Evolutionary conservation across 2,329 filamentous ascomycete genomes (phyloP).

Genomic region (Alternaria sp.): DNA sequence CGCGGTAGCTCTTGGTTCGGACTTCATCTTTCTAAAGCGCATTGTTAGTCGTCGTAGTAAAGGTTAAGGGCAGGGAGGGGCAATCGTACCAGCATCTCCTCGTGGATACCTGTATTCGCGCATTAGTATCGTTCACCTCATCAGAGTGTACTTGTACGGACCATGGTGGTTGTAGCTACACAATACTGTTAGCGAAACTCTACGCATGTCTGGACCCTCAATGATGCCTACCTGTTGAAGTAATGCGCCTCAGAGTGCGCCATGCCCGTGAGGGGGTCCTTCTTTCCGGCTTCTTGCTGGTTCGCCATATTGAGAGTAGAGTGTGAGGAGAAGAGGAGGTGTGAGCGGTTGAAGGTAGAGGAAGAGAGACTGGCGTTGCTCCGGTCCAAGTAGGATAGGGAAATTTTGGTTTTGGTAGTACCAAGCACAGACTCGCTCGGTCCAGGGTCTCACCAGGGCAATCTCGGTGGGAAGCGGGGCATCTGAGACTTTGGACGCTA

Average conservation of each 20-base stretch:
- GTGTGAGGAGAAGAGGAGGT: constrained; percentile 3
- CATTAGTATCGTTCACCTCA: constrained; percentile 47
- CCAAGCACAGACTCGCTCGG: constrained; percentile 22
- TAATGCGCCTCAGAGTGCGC: constrained; percentile 98
- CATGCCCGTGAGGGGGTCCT: constrained; percentile 66
- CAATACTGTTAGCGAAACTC: constrained; percentile 45
- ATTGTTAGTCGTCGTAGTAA: constrained; percentile 14
- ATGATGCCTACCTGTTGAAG: constrained; percentile 82
- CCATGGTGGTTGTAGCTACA: constrained; percentile 96
- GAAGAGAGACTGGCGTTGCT: constrained; percentile 18
- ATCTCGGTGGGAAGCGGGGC: constrained; percentile 8
- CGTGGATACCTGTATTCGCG: constrained; percentile 77
- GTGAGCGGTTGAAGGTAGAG: constrained; percentile 3
- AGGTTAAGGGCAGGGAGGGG: constrained; percentile 3
- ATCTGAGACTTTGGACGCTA: constrained; percentile 9
- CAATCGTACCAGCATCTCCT: constrained; percentile 90
- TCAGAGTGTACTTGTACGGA: constrained; percentile 57
- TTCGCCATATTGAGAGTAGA: constrained; percentile 30
- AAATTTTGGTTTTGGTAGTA: constrained; percentile 38
- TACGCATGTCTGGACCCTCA: constrained; percentile 24
- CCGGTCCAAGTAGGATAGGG: constrained; percentile 22
- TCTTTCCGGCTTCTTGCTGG: constrained; percentile 33
- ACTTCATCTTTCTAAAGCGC: constrained; percentile 89
- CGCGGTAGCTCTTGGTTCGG: constrained; percentile 94
- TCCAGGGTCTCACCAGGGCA: constrained; percentile 7